Conservation (phyloP, 1,284 basidiomycete genomes). For the Moniliella sp. region DNA sequence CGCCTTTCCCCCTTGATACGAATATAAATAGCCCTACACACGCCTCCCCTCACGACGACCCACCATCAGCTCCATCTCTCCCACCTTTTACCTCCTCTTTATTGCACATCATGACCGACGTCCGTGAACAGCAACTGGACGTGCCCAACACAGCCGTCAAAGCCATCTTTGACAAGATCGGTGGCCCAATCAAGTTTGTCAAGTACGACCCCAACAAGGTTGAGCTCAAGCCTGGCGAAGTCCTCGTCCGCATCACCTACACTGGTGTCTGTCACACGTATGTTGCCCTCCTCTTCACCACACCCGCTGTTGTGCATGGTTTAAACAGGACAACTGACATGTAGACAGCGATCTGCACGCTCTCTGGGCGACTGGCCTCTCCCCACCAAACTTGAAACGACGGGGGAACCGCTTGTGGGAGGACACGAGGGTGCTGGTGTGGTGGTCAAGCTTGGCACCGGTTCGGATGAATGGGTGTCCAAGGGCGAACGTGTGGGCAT, state of each 20-base stretch:
- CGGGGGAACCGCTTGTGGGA: too few relatives aligned
- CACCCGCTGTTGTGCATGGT: constrained; percentile 28
- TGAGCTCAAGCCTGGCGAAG: constrained; percentile 60
- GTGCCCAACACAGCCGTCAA: constrained; percentile 10
- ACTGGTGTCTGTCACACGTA: constrained; percentile 17
- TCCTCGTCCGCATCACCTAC: constrained; percentile 49
- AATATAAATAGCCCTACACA: too few relatives aligned
- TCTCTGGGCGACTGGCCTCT: background rate
- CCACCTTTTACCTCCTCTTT: too few relatives aligned
- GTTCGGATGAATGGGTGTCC: constrained; percentile 42
- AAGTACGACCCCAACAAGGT: constrained; percentile 15
- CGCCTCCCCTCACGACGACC: too few relatives aligned
- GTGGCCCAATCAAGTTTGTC: constrained; percentile 16
- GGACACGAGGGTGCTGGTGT: constrained; percentile 52
- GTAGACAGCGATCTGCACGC: too few relatives aligned
- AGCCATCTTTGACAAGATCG: constrained; percentile 10
- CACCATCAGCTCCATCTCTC: too few relatives aligned
- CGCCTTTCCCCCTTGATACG: too few relatives aligned
- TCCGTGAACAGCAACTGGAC: constrained; percentile 12
- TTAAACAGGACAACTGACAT: constrained; percentile 38
- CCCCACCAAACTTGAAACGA: too few relatives aligned
- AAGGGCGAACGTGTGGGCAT: constrained; percentile 64
- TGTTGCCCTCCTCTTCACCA: too few relatives aligned
- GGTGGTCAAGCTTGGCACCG: constrained; percentile 54
- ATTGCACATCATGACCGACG: too few relatives aligned